These are phyloP conservation scores for Endothia cerciana DNA, from an alignment of 2,329 filamentous ascomycete species.

Conservation along the genomic window DNA sequence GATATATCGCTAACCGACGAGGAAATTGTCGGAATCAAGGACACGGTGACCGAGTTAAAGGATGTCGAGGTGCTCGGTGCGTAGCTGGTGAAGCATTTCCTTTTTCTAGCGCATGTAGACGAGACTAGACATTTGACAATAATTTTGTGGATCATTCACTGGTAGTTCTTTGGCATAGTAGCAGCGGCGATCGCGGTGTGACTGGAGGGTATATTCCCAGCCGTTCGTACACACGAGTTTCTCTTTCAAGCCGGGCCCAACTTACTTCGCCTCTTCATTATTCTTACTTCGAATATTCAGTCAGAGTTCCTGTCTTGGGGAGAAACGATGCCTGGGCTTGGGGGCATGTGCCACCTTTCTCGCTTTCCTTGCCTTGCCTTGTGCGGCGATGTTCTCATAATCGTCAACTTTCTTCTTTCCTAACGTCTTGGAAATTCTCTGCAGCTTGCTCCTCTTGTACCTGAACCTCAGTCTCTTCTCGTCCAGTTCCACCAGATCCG, in stretches of 20 bases:
- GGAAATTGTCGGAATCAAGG: constrained; percentile 55
- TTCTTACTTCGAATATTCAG: background rate
- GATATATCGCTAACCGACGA: constrained; percentile 53
- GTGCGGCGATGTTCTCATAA: background rate
- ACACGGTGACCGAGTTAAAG: constrained; percentile 51
- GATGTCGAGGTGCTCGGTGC: constrained; percentile 23
- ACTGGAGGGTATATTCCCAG: too few relatives aligned
- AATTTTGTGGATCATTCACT: too few relatives aligned
- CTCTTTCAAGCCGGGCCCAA: too few relatives aligned
- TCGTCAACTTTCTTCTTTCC: background rate
- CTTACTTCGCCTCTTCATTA: background rate
- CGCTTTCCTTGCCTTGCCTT: background rate
- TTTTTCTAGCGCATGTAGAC: too few relatives aligned
- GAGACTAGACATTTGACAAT: too few relatives aligned
- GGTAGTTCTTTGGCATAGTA: too few relatives aligned
- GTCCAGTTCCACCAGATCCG: constrained; percentile 14
- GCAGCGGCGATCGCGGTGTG: too few relatives aligned
- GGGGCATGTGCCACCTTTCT: background rate
- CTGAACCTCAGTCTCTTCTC: constrained; percentile 16
- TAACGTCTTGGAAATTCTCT: background rate
- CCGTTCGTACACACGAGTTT: too few relatives aligned
- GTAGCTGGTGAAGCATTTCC: background rate
- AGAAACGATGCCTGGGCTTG: background rate
- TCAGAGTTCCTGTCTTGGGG: background rate
- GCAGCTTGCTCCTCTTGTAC: constrained; percentile 15